Conservation (phyloP, 768 basidiomycete species). For the Symmetrospora coprosmae region DNA sequence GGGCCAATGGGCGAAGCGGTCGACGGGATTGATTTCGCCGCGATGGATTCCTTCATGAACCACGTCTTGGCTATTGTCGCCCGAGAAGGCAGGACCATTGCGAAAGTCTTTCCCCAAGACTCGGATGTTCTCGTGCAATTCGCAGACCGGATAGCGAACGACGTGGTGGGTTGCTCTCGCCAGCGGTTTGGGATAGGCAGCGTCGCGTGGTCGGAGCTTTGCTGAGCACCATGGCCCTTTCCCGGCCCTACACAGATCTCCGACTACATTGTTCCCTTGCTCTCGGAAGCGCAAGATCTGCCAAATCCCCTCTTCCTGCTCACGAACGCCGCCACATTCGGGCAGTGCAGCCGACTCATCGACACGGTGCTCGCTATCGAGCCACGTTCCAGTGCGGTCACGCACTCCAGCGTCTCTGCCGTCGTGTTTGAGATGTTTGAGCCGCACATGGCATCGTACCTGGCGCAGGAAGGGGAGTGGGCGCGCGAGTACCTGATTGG, state of each 20-base stretch:
- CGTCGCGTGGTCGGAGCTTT: background rate
- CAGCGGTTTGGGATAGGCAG: too few species aligned
- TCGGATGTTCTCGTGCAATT: conserved; percentile 67
- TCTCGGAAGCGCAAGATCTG: conserved; percentile 62
- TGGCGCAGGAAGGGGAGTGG: conserved; percentile 79
- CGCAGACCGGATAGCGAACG: conserved; percentile 65
- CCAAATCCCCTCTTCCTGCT: conserved; percentile 59
- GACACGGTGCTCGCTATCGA: conserved; percentile 56
- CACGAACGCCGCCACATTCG: conserved; percentile 77
- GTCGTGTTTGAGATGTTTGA: conserved; percentile 90
- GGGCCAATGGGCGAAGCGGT: conserved; percentile 31
- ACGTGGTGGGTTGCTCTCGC: conserved; percentile 52
- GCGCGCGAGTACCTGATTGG: conserved; percentile 58
- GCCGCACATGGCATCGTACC: conserved; percentile 90
- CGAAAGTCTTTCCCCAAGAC: conserved; percentile 67
- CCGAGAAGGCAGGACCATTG: conserved; percentile 65
- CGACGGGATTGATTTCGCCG: conserved; percentile 62
- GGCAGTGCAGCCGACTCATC: conserved; percentile 73
- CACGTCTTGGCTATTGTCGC: conserved; percentile 51
- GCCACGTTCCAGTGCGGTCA: conserved; percentile 40
- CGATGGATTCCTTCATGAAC: conserved; percentile 84
- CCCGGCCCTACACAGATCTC: conserved; percentile 48
- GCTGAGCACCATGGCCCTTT: background rate
- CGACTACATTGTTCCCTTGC: conserved; percentile 67
- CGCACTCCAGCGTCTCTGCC: conserved; percentile 55